phyloP scores from a whole-genome alignment of 2,329 filamentous ascomycete species.

The Sporothrix phasma region DNA sequence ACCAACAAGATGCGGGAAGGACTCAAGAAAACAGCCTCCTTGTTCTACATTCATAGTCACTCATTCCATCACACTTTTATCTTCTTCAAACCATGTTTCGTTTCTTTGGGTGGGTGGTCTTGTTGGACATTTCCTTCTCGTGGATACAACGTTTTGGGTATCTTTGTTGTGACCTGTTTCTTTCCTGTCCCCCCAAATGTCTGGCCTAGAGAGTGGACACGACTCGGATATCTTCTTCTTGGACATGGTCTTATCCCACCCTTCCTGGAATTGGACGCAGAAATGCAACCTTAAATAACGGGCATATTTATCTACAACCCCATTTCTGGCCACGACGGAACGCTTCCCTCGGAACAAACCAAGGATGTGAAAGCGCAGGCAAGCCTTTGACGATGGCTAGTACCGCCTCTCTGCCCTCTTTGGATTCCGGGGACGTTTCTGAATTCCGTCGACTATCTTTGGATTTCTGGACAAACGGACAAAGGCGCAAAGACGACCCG shows the following conservation, averaged over 20 bases:
- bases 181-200: no score
- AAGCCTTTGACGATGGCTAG: not conserved
- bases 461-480: not conserved
- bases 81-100: not conserved
- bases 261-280: not conserved
- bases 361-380: not conserved
- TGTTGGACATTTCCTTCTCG: not conserved
- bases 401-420: not conserved
- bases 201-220: no score
- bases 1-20: not conserved
- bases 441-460: no score
- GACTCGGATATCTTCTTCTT: not conserved
- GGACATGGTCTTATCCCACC: not conserved
- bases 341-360: not conserved
- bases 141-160: no score
- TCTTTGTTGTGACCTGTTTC: not conserved
- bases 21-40: not conserved
- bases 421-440: no score
- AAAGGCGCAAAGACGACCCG: not conserved
- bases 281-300: not conserved
- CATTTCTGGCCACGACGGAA: not conserved
- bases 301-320: not conserved
- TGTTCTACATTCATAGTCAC: conserved; percentile 1
- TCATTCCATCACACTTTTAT: not conserved
- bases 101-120: not conserved